Evolutionary conservation across 2,329 filamentous ascomycete species (phyloP).

Genomic region (Stagonosporopsis cucurbitacearum): DNA sequence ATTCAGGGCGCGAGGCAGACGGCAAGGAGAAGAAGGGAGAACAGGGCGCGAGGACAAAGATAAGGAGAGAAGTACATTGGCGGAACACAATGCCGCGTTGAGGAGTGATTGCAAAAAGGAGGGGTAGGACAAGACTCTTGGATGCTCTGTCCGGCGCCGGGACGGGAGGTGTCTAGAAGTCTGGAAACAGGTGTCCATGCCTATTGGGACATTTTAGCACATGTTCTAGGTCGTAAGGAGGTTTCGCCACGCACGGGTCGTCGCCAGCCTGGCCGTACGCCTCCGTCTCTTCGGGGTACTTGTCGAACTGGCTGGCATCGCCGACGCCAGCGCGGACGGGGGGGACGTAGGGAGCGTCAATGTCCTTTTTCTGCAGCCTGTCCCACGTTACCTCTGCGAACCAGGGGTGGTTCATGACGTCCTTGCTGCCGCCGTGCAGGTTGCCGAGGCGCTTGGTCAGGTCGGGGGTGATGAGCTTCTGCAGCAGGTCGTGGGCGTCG

Average conservation of each 20-base stretch:
- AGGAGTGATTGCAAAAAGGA: not conserved
- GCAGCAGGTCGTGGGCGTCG: slow-evolving; percentile 90
- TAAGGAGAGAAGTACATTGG: slow-evolving; percentile 22
- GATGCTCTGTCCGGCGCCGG: not conserved
- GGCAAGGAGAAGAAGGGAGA: not conserved
- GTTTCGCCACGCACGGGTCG: slow-evolving; percentile 76
- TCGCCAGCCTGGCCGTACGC: slow-evolving; percentile 79
- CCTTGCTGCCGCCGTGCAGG: slow-evolving; percentile 84
- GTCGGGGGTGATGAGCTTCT: slow-evolving; percentile 91
- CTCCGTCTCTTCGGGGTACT: slow-evolving; percentile 96
- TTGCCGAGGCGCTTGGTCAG: slow-evolving; percentile 95
- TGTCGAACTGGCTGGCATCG: slow-evolving; percentile 96
- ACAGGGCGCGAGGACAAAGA: slow-evolving; percentile 7
- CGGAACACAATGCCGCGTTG: slow-evolving; percentile 14
- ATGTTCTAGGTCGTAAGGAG: slow-evolving; percentile 31
- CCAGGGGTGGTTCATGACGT: slow-evolving; percentile 96
- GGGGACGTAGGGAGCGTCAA: slow-evolving; percentile 96
- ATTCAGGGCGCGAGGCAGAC: slow-evolving; percentile 16
- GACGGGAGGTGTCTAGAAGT: slow-evolving; percentile 33
- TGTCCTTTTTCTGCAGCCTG: slow-evolving; percentile 89
- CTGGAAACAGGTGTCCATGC: slow-evolving; percentile 44
- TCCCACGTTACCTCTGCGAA: slow-evolving; percentile 99
- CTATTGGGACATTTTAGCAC: slow-evolving; percentile 44
- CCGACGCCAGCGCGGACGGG: slow-evolving; percentile 92
- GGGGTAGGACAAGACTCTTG: not conserved